phyloP scores from a whole-genome alignment of 495 filamentous ascomycete species.

The Podospora tetraspora region DNA sequence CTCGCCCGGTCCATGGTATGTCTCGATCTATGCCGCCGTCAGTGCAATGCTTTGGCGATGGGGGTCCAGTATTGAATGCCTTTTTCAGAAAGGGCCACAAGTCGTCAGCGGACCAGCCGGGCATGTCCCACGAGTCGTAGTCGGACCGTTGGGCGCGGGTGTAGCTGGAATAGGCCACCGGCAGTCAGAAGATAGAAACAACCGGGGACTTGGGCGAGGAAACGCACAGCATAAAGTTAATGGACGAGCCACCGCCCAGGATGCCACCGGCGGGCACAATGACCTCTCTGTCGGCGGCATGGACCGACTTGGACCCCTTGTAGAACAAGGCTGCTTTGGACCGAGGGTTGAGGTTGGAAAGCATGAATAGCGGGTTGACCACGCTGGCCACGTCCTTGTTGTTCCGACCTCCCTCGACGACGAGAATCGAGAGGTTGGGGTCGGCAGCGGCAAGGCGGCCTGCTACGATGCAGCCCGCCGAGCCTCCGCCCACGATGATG shows the following conservation, averaged over 20 bases:
- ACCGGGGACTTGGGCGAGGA: background rate
- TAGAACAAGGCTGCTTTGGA: slow-evolving; percentile 37
- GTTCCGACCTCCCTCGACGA: slow-evolving; percentile 47
- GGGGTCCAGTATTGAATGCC: slow-evolving; percentile 24
- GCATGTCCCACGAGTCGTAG: slow-evolving; percentile 50
- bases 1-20: slow-evolving; percentile 37
- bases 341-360: slow-evolving; percentile 29
- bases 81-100: slow-evolving; percentile 50
- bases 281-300: slow-evolving; percentile 43
- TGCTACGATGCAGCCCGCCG: slow-evolving; percentile 46
- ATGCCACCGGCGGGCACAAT: slow-evolving; percentile 51
- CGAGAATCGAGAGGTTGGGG: slow-evolving; percentile 44
- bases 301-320: slow-evolving; percentile 25
- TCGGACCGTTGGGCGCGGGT: slow-evolving; percentile 38
- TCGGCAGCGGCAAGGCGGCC: slow-evolving; percentile 47
- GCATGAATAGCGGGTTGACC: slow-evolving; percentile 38
- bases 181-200: background rate
- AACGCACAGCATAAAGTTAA: slow-evolving; percentile 53
- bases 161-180: slow-evolving; percentile 8
- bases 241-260: slow-evolving; percentile 55
- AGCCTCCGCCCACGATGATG: slow-evolving; percentile 35
- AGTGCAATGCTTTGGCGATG: background rate
- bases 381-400: slow-evolving; percentile 44
- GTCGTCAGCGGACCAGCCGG: slow-evolving; percentile 50
- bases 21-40: slow-evolving; percentile 37